Evolutionary conservation across 1,139 yeast genomes (phyloP).

Genomic region (Suhomyces kunorum): DNA sequence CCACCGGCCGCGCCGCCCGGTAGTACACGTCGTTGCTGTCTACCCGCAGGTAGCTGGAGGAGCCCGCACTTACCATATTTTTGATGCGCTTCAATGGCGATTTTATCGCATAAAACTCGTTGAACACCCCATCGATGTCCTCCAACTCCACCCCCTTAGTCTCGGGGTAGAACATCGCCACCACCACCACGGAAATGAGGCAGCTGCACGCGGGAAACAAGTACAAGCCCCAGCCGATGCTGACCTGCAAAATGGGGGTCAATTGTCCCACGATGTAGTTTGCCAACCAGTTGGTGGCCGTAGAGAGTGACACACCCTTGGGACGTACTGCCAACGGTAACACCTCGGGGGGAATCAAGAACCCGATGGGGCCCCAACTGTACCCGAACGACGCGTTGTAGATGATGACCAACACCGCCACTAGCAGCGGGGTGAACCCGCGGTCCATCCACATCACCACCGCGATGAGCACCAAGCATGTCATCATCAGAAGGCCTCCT

Average conservation of each 20-base stretch:
- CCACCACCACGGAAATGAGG: constrained; percentile 45
- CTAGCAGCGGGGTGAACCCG: constrained; percentile 44
- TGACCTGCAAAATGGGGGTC: constrained; percentile 50
- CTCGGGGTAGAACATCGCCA: constrained; percentile 52
- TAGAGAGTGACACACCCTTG: constrained; percentile 55
- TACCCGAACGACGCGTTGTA: constrained; percentile 57
- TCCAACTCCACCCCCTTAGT: constrained; percentile 56
- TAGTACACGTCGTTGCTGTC: constrained; percentile 6
- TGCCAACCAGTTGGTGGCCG: constrained; percentile 58
- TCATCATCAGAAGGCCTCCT: constrained; percentile 52
- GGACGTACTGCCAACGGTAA: constrained; percentile 55
- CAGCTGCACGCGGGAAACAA: constrained; percentile 51
- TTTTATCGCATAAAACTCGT: constrained; percentile 38
- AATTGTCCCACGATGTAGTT: constrained; percentile 57
- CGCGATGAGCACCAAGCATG: constrained; percentile 44
- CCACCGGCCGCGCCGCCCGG: constrained; percentile 2
- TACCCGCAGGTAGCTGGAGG: constrained; percentile 2
- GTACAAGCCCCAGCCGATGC: constrained; percentile 53
- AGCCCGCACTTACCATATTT: constrained; percentile 5
- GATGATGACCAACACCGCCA: constrained; percentile 49
- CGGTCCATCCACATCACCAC: constrained; percentile 40
- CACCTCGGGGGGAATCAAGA: constrained; percentile 56
- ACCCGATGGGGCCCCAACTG: constrained; percentile 61
- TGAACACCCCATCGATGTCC: constrained; percentile 69
- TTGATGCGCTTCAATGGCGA: constrained; percentile 17